These are phyloP conservation scores for Paraglomus brasilianum DNA, from an alignment of 192 early-diverging fungal genomes.

Conservation along the genomic window DNA sequence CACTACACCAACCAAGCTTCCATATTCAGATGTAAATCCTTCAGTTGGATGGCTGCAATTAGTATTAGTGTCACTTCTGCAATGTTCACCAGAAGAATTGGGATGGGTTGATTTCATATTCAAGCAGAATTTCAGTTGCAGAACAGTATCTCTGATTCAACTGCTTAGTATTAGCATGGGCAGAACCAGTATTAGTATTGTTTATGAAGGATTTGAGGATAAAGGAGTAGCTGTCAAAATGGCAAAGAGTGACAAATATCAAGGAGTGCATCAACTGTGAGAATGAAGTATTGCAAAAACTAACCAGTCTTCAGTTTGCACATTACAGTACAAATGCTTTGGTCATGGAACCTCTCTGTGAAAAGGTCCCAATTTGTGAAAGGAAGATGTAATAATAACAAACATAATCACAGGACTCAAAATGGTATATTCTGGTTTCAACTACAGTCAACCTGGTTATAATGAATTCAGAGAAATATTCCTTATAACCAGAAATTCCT, in stretches of 20 bases:
- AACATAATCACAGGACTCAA: conserved; percentile 2
- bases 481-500: no score
- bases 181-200: conserved; percentile 29
- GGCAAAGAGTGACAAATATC: neutral
- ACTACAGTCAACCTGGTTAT: no score
- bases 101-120: conserved; percentile 18
- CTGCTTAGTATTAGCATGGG: conserved; percentile 5
- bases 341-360: conserved; percentile 6
- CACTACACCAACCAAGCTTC: no score
- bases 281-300: neutral
- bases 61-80: no score
- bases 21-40: no score
- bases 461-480: no score
- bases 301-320: neutral
- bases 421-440: neutral
- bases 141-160: conserved; percentile 4
- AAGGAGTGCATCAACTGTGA: neutral
- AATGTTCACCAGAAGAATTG: neutral
- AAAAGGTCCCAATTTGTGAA: conserved; percentile 4
- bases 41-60: no score
- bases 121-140: neutral
- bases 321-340: neutral
- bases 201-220: conserved; percentile 9
- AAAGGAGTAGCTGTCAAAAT: neutral
- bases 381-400: conserved; percentile 1